Evolutionary conservation across 1,284 basidiomycete genomes (phyloP).

Genomic region (Kalmanozyma brasiliensis): DNA sequence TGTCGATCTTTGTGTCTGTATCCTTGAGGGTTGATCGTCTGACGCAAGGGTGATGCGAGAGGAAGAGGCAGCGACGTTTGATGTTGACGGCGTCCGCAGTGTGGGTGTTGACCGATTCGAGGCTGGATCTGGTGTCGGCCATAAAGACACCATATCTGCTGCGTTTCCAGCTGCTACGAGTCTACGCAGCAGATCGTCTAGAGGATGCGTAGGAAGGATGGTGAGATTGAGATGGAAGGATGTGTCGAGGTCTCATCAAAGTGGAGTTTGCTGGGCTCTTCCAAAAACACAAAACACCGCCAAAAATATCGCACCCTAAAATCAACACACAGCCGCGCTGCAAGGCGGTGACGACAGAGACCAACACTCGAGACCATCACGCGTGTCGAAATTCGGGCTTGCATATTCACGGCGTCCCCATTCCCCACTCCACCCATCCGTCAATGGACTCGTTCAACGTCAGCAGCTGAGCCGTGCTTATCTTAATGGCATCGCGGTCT

Average conservation of each 20-base stretch:
- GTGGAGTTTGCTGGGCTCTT: too few species aligned
- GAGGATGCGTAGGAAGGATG: too few species aligned
- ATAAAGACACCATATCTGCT: conserved; percentile 1
- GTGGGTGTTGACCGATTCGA: too few species aligned
- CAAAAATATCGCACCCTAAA: not conserved
- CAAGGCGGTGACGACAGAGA: conserved; percentile 3
- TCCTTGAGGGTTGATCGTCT: not conserved
- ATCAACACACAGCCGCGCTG: not conserved
- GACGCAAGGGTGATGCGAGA: not conserved
- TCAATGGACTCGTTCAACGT: too few species aligned
- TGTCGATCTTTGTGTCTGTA: too few species aligned
- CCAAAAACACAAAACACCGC: not conserved
- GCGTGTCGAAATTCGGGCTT: too few species aligned
- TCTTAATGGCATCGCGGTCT: too few species aligned
- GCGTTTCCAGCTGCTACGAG: too few species aligned
- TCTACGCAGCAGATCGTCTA: too few species aligned
- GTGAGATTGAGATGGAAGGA: not conserved
- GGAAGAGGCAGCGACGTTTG: not conserved
- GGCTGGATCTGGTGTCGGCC: not conserved
- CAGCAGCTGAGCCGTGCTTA: too few species aligned
- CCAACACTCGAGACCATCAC: conserved; percentile 5
- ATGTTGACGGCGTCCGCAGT: not conserved
- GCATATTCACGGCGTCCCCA: not conserved
- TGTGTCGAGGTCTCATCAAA: too few species aligned
- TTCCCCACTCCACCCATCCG: too few species aligned